Conservation (phyloP, 2,329 filamentous ascomycete genomes). For the Microdochium bolleyi region DNA sequence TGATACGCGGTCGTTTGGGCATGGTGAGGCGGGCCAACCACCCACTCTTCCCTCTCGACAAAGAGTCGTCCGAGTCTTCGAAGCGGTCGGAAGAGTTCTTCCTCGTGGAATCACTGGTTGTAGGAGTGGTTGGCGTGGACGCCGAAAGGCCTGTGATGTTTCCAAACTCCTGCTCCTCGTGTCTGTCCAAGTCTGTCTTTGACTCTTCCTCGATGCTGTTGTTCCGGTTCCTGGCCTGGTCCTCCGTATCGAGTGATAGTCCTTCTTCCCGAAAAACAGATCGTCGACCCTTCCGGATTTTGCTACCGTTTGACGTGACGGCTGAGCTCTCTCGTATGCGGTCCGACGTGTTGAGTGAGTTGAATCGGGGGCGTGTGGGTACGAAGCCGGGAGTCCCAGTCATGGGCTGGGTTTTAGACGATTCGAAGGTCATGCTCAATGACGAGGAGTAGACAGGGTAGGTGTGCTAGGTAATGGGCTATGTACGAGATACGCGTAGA, state of each 20-base stretch:
- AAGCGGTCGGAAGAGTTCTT: background rate
- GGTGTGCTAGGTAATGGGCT: background rate
- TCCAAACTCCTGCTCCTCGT: conserved; percentile 21
- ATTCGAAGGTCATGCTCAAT: background rate
- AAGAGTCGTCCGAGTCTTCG: conserved; percentile 4
- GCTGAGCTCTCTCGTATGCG: background rate
- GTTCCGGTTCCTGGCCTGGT: background rate
- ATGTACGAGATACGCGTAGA: background rate
- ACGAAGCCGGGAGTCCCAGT: background rate
- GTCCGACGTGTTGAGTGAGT: background rate
- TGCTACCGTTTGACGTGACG: background rate
- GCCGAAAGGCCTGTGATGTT: conserved; percentile 16
- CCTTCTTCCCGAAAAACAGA: background rate
- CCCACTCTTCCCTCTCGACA: conserved; percentile 11
- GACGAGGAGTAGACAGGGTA: background rate
- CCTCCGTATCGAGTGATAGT: background rate
- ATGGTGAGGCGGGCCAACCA: conserved; percentile 37
- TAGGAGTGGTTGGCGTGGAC: conserved; percentile 16
- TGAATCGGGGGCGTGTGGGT: background rate
- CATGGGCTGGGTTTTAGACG: background rate
- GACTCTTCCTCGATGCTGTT: conserved; percentile 1
- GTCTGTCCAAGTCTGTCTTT: conserved; percentile 7
- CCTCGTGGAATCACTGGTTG: conserved; percentile 14
- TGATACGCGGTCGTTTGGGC: conserved; percentile 31
- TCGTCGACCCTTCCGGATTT: background rate